Base-by-base conservation (phyloP, 2,329 filamentous ascomycete genomes). In the Pseudogymnoascus pannorum region DNA sequence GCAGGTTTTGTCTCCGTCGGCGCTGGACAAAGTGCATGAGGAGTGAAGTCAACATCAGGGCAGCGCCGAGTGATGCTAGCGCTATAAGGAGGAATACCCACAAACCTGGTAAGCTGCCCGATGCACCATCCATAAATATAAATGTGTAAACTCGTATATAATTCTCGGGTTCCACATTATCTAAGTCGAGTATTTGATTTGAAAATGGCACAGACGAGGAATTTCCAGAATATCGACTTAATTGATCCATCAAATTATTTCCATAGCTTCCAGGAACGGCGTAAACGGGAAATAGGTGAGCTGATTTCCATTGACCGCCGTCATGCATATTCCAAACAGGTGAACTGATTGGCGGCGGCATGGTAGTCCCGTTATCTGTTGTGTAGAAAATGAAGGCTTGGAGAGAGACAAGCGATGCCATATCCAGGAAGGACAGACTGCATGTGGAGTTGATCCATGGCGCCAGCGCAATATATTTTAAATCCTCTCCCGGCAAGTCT, bases 401-500 rank as follows among this genome's bases (percentile, higher is more conserved):
- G 8, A 87, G 79, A 22, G 83, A 80, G 66, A 87, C 83, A 61
- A 74, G 68, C 31, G 78, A 76, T n/a, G 83, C 81, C 18, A 83
- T 79, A 16, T 79, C 75, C 54, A 97, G 80, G 71, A 91, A 96
- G 48, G 87, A 82, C 61, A 80, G 75, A 11, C 90, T 88, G 71
- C 93, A 99, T 24, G 84, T 77, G 6, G 81, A 76, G 64, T 81
- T 88, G 68, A 91, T 85, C 92, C 93, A 97, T 26, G 93, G 93
- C 22, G 91, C 92, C 60, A 97, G 76, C 26, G 89, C 92, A 67
- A 97, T 84, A 59, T 92, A 78, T 61, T 87, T 85, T 72, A 90
- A 91, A 66, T 88, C 85, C 12, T 40, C 57, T 18, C 73, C 72
- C 0, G 86, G 85, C 0, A 97, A 82, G 68, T 94, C 81, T n/a